Evolutionary conservation across 768 basidiomycete genomes (phyloP).

Genomic region (Rhizopogon roseolus): DNA sequence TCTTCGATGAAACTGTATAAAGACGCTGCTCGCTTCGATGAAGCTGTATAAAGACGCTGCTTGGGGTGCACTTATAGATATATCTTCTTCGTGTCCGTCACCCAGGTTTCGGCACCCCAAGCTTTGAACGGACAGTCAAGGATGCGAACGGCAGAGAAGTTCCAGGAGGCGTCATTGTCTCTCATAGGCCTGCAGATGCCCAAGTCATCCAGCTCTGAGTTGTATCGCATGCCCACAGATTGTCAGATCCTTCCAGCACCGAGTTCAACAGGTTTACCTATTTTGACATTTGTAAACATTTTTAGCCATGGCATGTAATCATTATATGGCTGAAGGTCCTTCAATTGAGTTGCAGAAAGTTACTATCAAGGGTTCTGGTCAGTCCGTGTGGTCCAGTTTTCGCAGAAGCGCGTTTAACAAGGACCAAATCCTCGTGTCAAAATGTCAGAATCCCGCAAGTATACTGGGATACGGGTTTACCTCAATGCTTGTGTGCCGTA

Average conservation of each 20-base stretch:
- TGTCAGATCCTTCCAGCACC: no score
- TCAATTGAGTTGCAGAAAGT: no score
- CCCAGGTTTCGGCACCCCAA: constrained; percentile 23
- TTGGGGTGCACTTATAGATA: not conserved
- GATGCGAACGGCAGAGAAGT: constrained; percentile 6
- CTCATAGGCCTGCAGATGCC: constrained; percentile 34
- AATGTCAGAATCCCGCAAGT: no score
- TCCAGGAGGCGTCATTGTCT: constrained; percentile 24
- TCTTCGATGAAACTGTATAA: no score
- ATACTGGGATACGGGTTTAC: not conserved
- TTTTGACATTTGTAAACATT: no score
- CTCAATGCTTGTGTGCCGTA: not conserved
- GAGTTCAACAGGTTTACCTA: no score
- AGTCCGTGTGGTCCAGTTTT: not conserved
- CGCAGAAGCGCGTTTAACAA: no score
- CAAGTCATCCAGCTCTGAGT: no score
- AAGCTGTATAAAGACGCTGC: no score
- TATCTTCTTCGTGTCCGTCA: not conserved
- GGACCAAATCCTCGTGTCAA: no score
- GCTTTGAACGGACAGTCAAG: constrained; percentile 20
- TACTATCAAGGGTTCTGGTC: not conserved
- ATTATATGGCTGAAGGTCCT: not conserved
- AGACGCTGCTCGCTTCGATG: no score
- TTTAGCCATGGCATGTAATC: constrained; percentile 33
- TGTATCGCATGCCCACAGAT: no score